A percentile compares a stretch with the other conserved stretches of the same genome.
Evolutionary conservation across 192 early-diverging fungal genomes (phyloP).

Genomic region (Piromyces finnis): DNA sequence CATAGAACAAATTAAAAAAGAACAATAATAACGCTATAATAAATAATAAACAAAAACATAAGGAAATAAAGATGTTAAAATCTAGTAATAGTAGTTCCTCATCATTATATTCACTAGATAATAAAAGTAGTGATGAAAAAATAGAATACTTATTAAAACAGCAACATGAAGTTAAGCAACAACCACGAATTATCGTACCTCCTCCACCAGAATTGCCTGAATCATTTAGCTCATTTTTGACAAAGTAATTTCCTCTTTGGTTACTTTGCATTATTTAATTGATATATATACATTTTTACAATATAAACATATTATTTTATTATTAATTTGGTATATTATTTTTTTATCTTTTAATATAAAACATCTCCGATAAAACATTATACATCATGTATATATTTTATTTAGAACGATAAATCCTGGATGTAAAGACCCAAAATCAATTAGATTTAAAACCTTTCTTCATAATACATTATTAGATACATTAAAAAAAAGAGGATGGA

Average conservation of each 20-base stretch:
- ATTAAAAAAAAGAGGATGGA: slow-evolving; percentile 41
- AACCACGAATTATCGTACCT: background rate
- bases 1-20: background rate
- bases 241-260: background rate
- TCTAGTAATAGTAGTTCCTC: background rate
- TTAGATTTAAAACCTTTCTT: slow-evolving; percentile 28
- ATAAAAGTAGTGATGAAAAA: background rate
- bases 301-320: too few relatives aligned
- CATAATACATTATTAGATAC: slow-evolving; percentile 36
- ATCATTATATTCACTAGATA: background rate
- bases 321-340: too few relatives aligned
- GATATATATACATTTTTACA: too few relatives aligned
- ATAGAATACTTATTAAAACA: background rate
- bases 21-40: background rate
- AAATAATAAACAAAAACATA: background rate
- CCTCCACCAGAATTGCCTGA: background rate
- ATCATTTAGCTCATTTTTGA: background rate
- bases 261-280: too few relatives aligned
- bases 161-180: background rate
- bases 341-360: too few relatives aligned
- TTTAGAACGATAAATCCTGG: background rate
- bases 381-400: too few relatives aligned
- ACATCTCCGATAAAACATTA: too few relatives aligned
- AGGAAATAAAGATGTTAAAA: background rate
- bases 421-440: background rate